Conservation (phyloP, 257 asterid species). For the Echites panduratus region DNA sequence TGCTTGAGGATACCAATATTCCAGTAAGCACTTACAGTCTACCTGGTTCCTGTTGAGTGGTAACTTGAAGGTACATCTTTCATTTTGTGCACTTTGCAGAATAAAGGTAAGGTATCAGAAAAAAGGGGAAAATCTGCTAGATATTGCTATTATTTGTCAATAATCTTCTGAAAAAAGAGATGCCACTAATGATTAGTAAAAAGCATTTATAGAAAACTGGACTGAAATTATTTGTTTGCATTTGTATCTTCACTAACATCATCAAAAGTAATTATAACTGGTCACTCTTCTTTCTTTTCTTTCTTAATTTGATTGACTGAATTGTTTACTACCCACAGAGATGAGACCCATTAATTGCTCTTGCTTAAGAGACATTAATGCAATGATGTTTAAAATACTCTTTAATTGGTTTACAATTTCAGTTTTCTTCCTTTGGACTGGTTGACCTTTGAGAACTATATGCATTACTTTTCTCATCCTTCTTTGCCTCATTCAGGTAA, state of each 20-base stretch:
- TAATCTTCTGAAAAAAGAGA: neutral
- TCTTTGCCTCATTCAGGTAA: slow-evolving; percentile 30
- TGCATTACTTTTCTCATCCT: neutral
- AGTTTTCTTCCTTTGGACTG: neutral
- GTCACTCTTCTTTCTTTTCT: neutral
- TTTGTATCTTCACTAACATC: neutral
- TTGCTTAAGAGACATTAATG: neutral
- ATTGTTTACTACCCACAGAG: slow-evolving; percentile 1
- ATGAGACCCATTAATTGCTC: neutral
- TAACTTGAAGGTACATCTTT: neutral
- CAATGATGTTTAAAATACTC: neutral
- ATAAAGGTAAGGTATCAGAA: slow-evolving; percentile 1
- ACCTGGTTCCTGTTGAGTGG: neutral
- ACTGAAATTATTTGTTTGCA: neutral
- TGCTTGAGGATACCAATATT: neutral
- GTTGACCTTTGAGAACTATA: neutral
- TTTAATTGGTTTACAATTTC: neutral
- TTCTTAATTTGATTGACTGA: neutral
- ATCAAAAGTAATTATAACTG: neutral
- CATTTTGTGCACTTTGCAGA: neutral
- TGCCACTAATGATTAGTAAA: neutral
- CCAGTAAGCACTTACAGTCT: neutral
- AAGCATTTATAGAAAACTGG: neutral
- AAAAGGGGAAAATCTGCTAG: neutral
- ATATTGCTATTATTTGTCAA: neutral